Base-by-base conservation (phyloP, 1,284 basidiomycete genomes). In the Cutaneotrichosporon sp. region DNA sequence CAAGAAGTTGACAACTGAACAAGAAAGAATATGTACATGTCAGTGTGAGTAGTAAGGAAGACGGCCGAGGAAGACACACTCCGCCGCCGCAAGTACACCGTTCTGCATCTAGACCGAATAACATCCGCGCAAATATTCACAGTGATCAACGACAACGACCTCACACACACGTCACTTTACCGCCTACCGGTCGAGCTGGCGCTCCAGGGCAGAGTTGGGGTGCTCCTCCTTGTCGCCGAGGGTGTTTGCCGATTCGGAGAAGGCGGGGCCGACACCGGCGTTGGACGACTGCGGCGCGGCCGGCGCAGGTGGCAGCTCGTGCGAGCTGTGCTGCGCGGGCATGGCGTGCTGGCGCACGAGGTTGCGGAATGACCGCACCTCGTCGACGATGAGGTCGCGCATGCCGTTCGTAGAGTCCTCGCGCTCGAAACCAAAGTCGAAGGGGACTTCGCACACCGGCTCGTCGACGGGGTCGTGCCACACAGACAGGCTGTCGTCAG, bases 331-430 rank as follows among this genome's bases (percentile, higher is more conserved):
- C 9, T 57, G 58, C 8, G 64, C 57, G 9, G 63, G 55, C 10
- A 58, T 58, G n/a, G 62, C 55, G 43, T 71, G 64, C 46, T 69
- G 66, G 35, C 74, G 58, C 17, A 74, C 72, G 13, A 72, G 60
- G 30, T 67, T 46, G 42, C 74, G 64, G 67, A 76, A 76, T 13
- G 65, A 67, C 17, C 56, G 53, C 9, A 67, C 64, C 76, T 98
- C 94, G 36, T 94, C 84, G 13, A 97, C 83, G 64, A 99, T 99
- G 66, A 98, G 77, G 61, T 83, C 83, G 76, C 94, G 90, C 96
- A 99, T 99, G 20, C 96, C 96, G 51, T 96, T 90, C 55, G 93
- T 92, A 49, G 86, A 85, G 61, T 98, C 94, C 74, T 97, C 94
- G 59, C 87, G 85, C 76, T 99, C 96, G 63, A 99, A 98, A n/a